Conservation (phyloP, 176 grass and related monocot genomes). For the Rhipidocladum racemiflorum region DNA sequence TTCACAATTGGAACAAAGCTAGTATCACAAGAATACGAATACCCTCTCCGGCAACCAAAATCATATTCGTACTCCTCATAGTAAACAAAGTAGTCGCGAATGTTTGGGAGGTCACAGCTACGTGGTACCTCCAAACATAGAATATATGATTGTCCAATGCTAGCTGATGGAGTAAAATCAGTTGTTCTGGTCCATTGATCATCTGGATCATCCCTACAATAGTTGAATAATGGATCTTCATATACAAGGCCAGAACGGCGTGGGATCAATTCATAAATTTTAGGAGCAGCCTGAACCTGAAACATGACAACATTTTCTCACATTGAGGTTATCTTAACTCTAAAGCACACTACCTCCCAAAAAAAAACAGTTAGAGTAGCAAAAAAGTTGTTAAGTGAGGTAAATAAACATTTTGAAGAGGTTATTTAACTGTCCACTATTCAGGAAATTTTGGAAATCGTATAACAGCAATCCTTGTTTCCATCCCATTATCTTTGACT, state of each 20-base stretch:
- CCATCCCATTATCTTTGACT: background rate
- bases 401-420: background rate
- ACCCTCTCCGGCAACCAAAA: slow-evolving; percentile 36
- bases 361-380: background rate
- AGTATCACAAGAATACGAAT: slow-evolving; percentile 55
- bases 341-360: background rate
- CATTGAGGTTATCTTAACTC: slow-evolving; percentile 11
- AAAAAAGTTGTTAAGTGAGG: background rate
- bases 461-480: background rate
- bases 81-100: slow-evolving; percentile 65
- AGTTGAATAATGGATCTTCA: slow-evolving; percentile 61
- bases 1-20: slow-evolving; percentile 62
- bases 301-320: background rate
- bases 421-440: background rate
- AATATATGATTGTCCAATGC: slow-evolving; percentile 78
- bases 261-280: slow-evolving; percentile 47
- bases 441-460: background rate
- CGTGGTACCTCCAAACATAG: slow-evolving; percentile 60
- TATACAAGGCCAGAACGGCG: slow-evolving; percentile 22
- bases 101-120: slow-evolving; percentile 48
- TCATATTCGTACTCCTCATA: slow-evolving; percentile 45
- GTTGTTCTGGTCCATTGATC: slow-evolving; percentile 72
- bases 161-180: slow-evolving; percentile 71
- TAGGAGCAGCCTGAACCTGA: slow-evolving; percentile 80
- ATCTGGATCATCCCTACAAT: slow-evolving; percentile 57